Percentiles rank a stretch among this genome's conserved stretches.
These are phyloP conservation scores for Talaromyces nanjingensis DNA, from an alignment of 495 filamentous ascomycete species.

Conservation along the genomic window DNA sequence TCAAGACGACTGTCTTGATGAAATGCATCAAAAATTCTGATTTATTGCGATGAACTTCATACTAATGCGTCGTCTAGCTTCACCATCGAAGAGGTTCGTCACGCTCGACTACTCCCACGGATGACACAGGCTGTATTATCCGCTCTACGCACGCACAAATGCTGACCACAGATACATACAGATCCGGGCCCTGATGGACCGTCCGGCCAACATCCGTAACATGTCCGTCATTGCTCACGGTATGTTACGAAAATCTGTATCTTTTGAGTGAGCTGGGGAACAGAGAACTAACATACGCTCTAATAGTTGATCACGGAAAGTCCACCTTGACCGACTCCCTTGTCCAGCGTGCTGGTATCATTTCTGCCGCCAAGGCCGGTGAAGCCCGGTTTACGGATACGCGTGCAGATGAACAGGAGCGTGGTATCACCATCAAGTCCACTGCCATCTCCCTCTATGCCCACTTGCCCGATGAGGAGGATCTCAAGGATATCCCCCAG, in stretches of 20 bases:
- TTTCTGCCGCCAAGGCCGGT: slow-evolving; percentile 95
- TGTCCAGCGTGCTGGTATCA: slow-evolving; percentile 98
- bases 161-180: slow-evolving; percentile 27
- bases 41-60: background rate
- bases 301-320: slow-evolving; percentile 94
- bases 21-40: background rate
- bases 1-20: background rate
- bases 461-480: slow-evolving; percentile 70
- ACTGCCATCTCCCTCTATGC: slow-evolving; percentile 99
- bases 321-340: slow-evolving; percentile 99
- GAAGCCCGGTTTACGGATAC: slow-evolving; percentile 96
- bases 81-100: slow-evolving; percentile 86
- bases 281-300: background rate
- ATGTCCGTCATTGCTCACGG: slow-evolving; percentile 99
- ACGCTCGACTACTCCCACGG: background rate
- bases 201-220: slow-evolving; percentile 93
- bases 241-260: slow-evolving; percentile 27
- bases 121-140: background rate
- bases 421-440: slow-evolving; percentile 99
- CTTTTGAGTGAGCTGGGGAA: background rate
- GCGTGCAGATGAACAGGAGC: slow-evolving; percentile 94
- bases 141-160: background rate
- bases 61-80: slow-evolving; percentile 59
- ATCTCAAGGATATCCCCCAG: slow-evolving; percentile 92
- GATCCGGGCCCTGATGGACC: slow-evolving; percentile 96